Percentiles rank a stretch among this genome's conserved stretches.
These are phyloP conservation scores for Hydrangea macrophylla DNA, from an alignment of 148 eudicot species.

Conservation along the genomic window DNA sequence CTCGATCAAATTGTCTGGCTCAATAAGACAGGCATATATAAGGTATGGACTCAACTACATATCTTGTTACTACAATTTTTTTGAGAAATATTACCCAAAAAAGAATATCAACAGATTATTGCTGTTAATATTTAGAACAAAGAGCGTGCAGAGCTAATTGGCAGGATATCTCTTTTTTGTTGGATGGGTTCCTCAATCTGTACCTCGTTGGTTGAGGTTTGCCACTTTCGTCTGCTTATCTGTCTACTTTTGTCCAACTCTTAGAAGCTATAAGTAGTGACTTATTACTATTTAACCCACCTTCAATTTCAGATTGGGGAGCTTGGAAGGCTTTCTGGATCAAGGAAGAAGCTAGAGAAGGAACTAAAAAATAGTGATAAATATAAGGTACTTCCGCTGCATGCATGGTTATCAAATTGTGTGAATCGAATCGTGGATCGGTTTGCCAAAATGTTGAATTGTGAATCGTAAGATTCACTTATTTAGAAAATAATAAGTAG, in stretches of 20 bases:
- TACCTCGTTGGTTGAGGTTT: conserved; percentile 82
- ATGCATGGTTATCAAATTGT: neutral
- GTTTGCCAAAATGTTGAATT: too few relatives aligned
- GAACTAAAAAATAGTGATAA: conserved; percentile 69
- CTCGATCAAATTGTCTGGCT: conserved; percentile 99
- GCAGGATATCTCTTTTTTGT: conserved; percentile 86
- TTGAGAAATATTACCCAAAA: neutral
- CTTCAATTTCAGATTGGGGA: conserved; percentile 51
- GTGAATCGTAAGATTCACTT: too few relatives aligned
- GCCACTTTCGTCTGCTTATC: neutral
- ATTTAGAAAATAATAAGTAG: too few relatives aligned
- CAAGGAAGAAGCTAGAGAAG: conserved; percentile 86
- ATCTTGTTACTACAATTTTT: conserved; percentile 2
- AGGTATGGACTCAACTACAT: conserved; percentile 49
- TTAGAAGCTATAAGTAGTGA: neutral
- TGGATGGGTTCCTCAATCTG: conserved; percentile 95
- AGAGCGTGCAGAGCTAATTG: conserved; percentile 67
- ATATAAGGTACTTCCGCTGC: conserved; percentile 45
- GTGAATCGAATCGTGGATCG: too few relatives aligned
- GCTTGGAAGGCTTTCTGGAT: conserved; percentile 80
- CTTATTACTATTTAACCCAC: neutral
- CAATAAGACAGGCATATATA: conserved; percentile 85
- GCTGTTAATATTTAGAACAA: conserved; percentile 51
- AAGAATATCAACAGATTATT: neutral
- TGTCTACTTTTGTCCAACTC: neutral